phyloP scores from a whole-genome alignment of 2,329 filamentous ascomycete species.

The Aspergillus sp. region DNA sequence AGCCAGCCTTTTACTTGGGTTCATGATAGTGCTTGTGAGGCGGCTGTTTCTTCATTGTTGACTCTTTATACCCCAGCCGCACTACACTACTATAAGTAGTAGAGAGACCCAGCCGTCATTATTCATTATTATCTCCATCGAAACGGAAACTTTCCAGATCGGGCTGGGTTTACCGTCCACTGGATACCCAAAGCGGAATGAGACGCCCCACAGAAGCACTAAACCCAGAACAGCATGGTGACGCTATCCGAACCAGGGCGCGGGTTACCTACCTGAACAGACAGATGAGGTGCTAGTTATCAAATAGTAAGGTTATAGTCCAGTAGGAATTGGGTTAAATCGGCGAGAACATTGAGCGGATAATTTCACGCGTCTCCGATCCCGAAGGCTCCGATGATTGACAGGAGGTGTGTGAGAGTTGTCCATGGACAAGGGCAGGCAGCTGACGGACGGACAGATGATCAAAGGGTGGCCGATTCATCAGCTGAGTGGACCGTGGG shows the following conservation, averaged over 20 bases:
- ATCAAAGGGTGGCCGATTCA: background rate
- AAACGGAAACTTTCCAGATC: constrained; percentile 14
- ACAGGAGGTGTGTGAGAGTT: background rate
- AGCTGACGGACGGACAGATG: constrained; percentile 3
- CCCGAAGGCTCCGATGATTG: background rate
- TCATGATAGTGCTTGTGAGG: too few species aligned
- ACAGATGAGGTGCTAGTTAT: background rate
- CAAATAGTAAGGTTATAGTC: background rate
- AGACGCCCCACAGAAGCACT: background rate
- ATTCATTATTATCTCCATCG: background rate
- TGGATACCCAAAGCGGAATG: constrained; percentile 1
- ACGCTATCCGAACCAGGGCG: background rate
- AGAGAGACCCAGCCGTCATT: too few species aligned
- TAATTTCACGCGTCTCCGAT: background rate
- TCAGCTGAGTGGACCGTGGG: constrained; percentile 6
- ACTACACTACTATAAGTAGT: background rate
- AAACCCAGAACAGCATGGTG: background rate
- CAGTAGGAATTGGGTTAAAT: background rate
- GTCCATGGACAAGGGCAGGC: background rate
- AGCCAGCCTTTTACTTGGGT: too few species aligned
- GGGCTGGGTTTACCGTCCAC: background rate
- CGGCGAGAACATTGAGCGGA: background rate
- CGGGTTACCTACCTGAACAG: too few species aligned
- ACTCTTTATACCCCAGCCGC: background rate
- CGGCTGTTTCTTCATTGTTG: background rate